A percentile compares a stretch with the other conserved stretches of the same genome.
Evolutionary conservation across 805 yeast genomes (phyloP).

Genomic region (Phaffomyces antillensis): DNA sequence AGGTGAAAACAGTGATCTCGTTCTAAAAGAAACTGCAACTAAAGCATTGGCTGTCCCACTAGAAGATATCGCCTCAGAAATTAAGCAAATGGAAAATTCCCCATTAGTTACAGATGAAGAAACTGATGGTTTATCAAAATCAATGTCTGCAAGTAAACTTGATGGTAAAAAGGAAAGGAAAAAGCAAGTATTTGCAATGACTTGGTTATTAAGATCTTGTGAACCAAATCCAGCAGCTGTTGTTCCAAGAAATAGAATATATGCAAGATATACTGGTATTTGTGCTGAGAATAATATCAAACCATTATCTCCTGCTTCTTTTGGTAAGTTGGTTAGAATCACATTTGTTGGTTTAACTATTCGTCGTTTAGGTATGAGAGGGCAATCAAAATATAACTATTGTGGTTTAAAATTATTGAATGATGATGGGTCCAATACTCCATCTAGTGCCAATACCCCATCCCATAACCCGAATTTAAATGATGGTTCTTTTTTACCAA

Average conservation of each 20-base stretch:
- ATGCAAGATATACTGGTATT: conserved; percentile 53
- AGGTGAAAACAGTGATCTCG: conserved; percentile 29
- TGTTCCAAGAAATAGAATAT: conserved; percentile 61
- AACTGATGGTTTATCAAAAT: neutral
- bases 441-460: conserved; percentile 22
- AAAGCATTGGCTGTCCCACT: conserved; percentile 27
- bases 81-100: conserved; percentile 34
- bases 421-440: conserved; percentile 22
- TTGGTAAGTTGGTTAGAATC: conserved; percentile 63
- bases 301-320: conserved; percentile 67
- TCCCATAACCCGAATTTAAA: conserved; percentile 15
- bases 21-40: conserved; percentile 31
- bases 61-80: conserved; percentile 35
- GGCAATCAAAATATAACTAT: conserved; percentile 75
- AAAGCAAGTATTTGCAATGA: conserved; percentile 74
- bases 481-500: conserved; percentile 21
- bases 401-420: conserved; percentile 57
- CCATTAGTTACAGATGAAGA: conserved; percentile 3
- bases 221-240: conserved; percentile 41
- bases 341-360: conserved; percentile 60
- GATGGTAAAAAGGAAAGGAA: conserved; percentile 45
- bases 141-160: neutral
- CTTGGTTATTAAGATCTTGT: conserved; percentile 68
- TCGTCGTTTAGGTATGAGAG: conserved; percentile 70
- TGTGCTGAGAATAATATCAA: conserved; percentile 49